These are phyloP conservation scores for Naganishia kalamii DNA, from an alignment of 768 basidiomycete species.

Conservation along the genomic window DNA sequence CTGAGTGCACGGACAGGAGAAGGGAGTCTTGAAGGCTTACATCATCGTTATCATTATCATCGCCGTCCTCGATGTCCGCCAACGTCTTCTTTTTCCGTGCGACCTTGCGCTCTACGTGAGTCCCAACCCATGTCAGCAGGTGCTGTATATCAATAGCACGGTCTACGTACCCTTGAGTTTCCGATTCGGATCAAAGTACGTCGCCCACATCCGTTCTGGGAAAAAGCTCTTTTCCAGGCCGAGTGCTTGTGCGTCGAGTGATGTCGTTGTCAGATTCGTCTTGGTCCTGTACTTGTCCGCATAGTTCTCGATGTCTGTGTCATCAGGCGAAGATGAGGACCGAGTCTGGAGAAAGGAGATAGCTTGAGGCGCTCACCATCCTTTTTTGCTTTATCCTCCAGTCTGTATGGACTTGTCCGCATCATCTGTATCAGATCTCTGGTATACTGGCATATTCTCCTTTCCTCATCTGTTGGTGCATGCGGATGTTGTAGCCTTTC, in stretches of 20 bases:
- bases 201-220: constrained; percentile 20
- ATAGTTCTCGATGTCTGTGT: constrained; percentile 15
- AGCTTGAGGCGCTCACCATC: constrained; percentile 6
- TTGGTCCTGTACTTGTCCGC: constrained; percentile 20
- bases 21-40: not conserved
- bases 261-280: constrained; percentile 9
- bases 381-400: constrained; percentile 5
- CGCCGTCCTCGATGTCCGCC: constrained; percentile 12
- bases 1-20: not conserved
- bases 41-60: constrained; percentile 9
- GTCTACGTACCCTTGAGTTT: constrained; percentile 17
- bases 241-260: constrained; percentile 9
- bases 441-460: constrained; percentile 14
- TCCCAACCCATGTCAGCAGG: not conserved
- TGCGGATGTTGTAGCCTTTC: constrained; percentile 10
- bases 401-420: constrained; percentile 15
- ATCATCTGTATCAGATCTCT: constrained; percentile 14
- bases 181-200: constrained; percentile 20
- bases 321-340: not conserved
- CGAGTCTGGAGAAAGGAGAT: not conserved
- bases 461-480: constrained; percentile 2
- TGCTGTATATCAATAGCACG: not conserved
- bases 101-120: not conserved
- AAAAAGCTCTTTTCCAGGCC: constrained; percentile 20
- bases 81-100: constrained; percentile 8